phyloP scores from a whole-genome alignment of 2,329 filamentous ascomycete genomes.

The Metarhizium humberi region DNA sequence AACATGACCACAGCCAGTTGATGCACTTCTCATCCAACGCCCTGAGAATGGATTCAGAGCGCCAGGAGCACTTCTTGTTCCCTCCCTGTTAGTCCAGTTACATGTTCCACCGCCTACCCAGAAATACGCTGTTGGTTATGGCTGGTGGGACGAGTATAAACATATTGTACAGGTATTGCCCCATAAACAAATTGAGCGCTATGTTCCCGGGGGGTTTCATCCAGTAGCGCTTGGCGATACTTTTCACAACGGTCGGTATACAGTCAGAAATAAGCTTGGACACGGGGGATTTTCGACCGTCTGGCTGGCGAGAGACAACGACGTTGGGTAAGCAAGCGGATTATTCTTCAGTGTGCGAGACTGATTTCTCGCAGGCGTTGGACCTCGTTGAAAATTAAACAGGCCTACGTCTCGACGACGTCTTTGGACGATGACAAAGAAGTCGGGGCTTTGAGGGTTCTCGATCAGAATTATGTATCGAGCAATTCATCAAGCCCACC shows the following conservation, averaged over 20 bases:
- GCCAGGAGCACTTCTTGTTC: no score
- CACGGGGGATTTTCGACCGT: constrained; percentile 5
- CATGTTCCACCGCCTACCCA: no score
- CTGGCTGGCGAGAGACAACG: constrained; percentile 5
- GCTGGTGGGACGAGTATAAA: neutral
- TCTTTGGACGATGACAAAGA: constrained; percentile 5
- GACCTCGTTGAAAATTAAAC: constrained; percentile 8
- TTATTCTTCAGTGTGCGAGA: neutral
- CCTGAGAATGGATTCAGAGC: no score
- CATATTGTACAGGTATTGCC: neutral
- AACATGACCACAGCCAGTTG: no score
- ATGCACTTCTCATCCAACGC: no score
- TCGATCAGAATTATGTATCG: neutral
- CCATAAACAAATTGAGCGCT: neutral
- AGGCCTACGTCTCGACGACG: constrained; percentile 1
- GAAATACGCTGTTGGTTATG: neutral
- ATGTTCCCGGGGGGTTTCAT: constrained; percentile 3
- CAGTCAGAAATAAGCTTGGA: constrained; percentile 2
- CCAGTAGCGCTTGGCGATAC: constrained; percentile 4
- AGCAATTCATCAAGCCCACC: neutral
- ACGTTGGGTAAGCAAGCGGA: neutral
- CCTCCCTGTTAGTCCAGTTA: no score
- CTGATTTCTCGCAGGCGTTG: constrained; percentile 1
- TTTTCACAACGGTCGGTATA: constrained; percentile 3
- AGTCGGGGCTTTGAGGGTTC: neutral